Conservation (phyloP, 257 asterid species). For the Echium plantagineum region DNA sequence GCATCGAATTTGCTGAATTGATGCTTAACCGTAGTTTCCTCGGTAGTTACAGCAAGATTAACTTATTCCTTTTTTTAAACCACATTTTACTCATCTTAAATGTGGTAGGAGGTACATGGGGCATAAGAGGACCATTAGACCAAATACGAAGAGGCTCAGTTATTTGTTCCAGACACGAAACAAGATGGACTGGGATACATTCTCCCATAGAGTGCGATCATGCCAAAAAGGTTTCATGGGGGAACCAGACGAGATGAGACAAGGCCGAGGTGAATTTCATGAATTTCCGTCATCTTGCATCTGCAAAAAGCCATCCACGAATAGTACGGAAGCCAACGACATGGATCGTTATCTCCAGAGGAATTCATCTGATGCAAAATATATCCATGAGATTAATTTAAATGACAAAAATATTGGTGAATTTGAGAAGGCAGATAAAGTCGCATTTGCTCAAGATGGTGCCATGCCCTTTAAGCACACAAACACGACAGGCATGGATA, state of each 20-base stretch:
- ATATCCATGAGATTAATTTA: conserved; percentile 8
- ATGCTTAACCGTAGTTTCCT: too few species aligned
- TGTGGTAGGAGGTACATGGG: conserved; percentile 84
- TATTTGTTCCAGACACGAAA: conserved; percentile 46
- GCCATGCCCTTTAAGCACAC: too few species aligned
- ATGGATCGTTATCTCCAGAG: too few species aligned
- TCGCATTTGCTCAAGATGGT: too few species aligned
- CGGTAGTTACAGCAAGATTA: too few species aligned
- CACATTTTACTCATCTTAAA: conserved; percentile 13
- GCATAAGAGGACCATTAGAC: conserved; percentile 91
- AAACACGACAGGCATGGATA: too few species aligned
- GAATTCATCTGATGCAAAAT: conserved; percentile 16
- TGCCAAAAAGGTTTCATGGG: conserved; percentile 98
- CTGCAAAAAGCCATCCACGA: conserved; percentile 44
- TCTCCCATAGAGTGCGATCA: conserved; percentile 71
- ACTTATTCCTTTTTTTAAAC: background rate
- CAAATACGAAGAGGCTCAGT: conserved; percentile 91
- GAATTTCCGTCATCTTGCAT: conserved; percentile 87
- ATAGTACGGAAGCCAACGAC: background rate
- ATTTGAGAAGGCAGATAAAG: too few species aligned
- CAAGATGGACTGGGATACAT: conserved; percentile 70
- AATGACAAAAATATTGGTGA: too few species aligned
- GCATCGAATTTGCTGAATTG: too few species aligned
- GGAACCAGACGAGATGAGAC: conserved; percentile 87
- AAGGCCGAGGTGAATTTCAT: conserved; percentile 92